Conservation (phyloP, 495 filamentous ascomycete genomes). For the Podospora comata region DNA sequence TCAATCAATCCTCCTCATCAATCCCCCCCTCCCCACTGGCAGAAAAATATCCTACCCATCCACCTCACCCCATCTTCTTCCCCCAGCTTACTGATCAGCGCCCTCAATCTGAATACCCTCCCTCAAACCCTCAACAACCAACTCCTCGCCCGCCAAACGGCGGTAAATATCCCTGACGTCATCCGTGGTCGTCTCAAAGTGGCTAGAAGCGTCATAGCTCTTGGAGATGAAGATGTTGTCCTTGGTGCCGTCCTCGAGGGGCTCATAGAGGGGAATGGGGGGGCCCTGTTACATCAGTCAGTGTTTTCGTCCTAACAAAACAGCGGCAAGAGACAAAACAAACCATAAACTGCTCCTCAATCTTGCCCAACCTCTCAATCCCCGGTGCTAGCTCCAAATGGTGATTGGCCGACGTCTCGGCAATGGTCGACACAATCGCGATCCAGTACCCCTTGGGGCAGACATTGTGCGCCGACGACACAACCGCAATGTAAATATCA, state of each 20-base stretch:
- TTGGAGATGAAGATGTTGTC: conserved; percentile 97
- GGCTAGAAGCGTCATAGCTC: conserved; percentile 95
- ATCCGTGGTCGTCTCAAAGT: conserved; percentile 90
- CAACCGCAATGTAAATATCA: conserved; percentile 97
- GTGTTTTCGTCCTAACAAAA: not conserved
- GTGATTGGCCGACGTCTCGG: conserved; percentile 87
- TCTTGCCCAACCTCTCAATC: conserved; percentile 86
- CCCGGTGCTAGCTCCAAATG: conserved; percentile 92
- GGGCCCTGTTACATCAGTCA: conserved; percentile 49
- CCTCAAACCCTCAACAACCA: conserved; percentile 62
- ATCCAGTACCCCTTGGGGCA: conserved; percentile 99
- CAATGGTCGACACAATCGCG: conserved; percentile 95
- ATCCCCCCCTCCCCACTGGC: not conserved
- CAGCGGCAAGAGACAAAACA: conserved; percentile 10
- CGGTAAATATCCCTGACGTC: conserved; percentile 93
- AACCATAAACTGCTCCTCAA: conserved; percentile 96
- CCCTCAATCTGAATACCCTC: conserved; percentile 53
- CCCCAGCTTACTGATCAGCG: conserved; percentile 37
- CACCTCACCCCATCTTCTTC: not conserved
- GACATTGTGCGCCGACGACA: conserved; percentile 94
- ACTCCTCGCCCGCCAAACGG: conserved; percentile 80
- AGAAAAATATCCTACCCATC: not conserved
- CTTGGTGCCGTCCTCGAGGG: conserved; percentile 75
- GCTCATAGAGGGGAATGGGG: conserved; percentile 90
- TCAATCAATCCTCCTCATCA: not conserved